Evolutionary conservation across 2,329 filamentous ascomycete genomes (phyloP).

Genomic region (Orbilia oligospora): DNA sequence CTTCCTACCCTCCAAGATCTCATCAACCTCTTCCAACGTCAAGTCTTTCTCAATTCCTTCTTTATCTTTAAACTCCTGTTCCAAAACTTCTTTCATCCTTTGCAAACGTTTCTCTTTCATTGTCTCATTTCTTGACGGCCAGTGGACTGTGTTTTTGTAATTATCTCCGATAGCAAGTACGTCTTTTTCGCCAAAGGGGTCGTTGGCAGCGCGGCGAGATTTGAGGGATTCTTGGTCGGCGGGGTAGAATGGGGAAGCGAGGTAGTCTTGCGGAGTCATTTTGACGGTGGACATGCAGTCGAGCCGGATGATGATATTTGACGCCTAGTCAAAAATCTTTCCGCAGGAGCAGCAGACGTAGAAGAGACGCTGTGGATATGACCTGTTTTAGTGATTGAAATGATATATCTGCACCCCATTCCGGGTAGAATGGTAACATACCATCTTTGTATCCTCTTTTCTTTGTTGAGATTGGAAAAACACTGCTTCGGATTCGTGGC

Average conservation of each 20-base stretch:
- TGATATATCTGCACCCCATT: too few relatives aligned
- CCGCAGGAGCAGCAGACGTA: slow-evolving; percentile 96
- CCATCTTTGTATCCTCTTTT: slow-evolving; percentile 98
- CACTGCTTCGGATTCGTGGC: slow-evolving; percentile 89
- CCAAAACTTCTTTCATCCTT: slow-evolving; percentile 17
- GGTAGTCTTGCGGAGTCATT: slow-evolving; percentile 47
- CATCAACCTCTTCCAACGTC: slow-evolving; percentile 6
- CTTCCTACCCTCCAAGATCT: background rate
- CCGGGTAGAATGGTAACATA: slow-evolving; percentile 67
- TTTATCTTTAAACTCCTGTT: slow-evolving; percentile 12
- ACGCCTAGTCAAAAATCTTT: slow-evolving; percentile 75
- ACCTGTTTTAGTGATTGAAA: slow-evolving; percentile 13
- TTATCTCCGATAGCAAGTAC: slow-evolving; percentile 13
- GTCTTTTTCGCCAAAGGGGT: slow-evolving; percentile 35
- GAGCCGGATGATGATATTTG: slow-evolving; percentile 58
- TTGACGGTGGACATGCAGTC: slow-evolving; percentile 56
- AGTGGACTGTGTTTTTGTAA: slow-evolving; percentile 10
- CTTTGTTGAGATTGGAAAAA: slow-evolving; percentile 99
- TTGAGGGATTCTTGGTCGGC: slow-evolving; percentile 27
- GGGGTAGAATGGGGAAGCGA: slow-evolving; percentile 30
- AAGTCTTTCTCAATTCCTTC: background rate
- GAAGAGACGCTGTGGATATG: slow-evolving; percentile 78
- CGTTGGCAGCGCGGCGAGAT: background rate
- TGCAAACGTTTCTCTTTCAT: slow-evolving; percentile 21
- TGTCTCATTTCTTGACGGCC: slow-evolving; percentile 27